Base-by-base conservation (phyloP, 228 moss, liverwort and hornwort species). In the Sphagnum fallax region DNA sequence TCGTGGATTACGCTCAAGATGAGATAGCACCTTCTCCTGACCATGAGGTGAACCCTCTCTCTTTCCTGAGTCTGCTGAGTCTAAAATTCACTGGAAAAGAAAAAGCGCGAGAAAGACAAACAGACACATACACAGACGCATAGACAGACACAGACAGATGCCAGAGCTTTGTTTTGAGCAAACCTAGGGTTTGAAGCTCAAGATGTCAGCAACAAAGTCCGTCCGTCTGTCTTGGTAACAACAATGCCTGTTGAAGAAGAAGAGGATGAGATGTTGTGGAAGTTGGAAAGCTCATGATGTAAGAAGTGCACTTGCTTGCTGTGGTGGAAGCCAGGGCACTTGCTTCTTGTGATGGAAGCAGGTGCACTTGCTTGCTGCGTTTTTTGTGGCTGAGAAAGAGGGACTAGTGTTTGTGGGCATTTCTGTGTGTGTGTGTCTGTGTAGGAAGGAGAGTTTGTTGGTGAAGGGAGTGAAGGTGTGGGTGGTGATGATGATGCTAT, bases 1-100 rank as follows among this genome's bases (percentile, higher is more conserved):
- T 92, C 66, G 92, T 90, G 70, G 90, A 92, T 71, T 92, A 92
- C 53, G 92, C 79, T 47, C 92, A 90, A 10, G 92, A 90, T 63
- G 92, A 92, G 67, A 77, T 73, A 4, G 67, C 81, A 3, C 52
- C 73, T 11, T 77, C 81, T 61, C 80, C 84, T 47, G 81, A 84
- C 53, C 58, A 63, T 59, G 75, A 76, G 73, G 84, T 73, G 63
- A 48, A 16, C 14, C 51, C 63, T 47, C 32, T 8, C n/a, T 10
- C 7, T 47, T 49, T n/a, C 57, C 57, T 14, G 4, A 4, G 10
- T 18, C 32, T 50, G 13, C 49, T 57, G 49, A 11, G 10, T 49
- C 55, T 58, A 6, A 48, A 18, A 59, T 61, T 59, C 58, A 58
- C 4, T 67, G 12, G 16, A 2, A 32, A 32, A 32, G 32, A 32